These are phyloP conservation scores for Phaffomyces antillensis DNA, from an alignment of 805 yeast species.

Conservation along the genomic window DNA sequence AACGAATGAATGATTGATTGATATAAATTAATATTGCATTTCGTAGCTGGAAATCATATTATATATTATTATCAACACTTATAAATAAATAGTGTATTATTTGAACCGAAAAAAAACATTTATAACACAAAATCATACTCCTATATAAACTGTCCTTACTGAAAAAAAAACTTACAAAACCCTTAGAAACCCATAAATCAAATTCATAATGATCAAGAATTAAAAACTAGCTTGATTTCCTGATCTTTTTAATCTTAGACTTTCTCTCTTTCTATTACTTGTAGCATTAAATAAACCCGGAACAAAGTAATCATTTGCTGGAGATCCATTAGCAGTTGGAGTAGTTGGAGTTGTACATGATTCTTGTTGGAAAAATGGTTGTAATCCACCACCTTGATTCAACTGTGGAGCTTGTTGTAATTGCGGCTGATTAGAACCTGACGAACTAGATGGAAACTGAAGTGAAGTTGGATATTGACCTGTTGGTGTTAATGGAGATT, in stretches of 20 bases:
- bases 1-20: background rate
- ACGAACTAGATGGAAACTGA: background rate
- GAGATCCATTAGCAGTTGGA: background rate
- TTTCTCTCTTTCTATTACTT: constrained; percentile 45
- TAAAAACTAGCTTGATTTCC: constrained; percentile 15
- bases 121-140: too few species aligned
- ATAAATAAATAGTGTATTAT: too few species aligned
- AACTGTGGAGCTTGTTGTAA: constrained; percentile 1
- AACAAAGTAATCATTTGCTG: constrained; percentile 10
- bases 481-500: constrained; percentile 14
- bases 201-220: background rate
- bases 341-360: constrained; percentile 4
- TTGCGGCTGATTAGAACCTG: background rate
- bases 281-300: constrained; percentile 34
- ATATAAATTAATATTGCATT: too few species aligned
- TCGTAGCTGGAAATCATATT: too few species aligned
- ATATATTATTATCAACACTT: too few species aligned
- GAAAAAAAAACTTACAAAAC: background rate
- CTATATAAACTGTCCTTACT: background rate
- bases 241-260: constrained; percentile 41
- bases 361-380: constrained; percentile 15
- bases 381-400: constrained; percentile 4
- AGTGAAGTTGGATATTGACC: background rate
- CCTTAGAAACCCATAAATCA: background rate
- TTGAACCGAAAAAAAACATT: too few species aligned